Evolutionary conservation across 345 rosid genomes (phyloP).

Genomic region (Melaleuca quinquenervia): DNA sequence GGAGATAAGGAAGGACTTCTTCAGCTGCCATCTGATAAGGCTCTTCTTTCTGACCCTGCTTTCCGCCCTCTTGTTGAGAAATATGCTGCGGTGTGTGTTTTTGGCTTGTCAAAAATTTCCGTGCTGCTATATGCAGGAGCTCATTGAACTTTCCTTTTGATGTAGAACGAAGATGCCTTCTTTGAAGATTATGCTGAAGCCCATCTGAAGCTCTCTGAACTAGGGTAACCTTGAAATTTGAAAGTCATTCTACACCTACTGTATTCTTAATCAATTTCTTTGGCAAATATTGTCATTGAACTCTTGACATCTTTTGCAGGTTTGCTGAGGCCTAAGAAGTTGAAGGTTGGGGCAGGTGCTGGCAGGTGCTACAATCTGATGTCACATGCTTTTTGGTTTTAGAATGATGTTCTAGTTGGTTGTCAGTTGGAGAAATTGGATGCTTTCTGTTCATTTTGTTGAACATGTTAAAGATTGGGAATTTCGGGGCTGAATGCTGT

Average conservation of each 20-base stretch:
- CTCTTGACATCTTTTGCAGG: not conserved
- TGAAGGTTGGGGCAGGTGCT: not conserved
- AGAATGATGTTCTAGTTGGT: not conserved
- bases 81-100: slow-evolving; percentile 54
- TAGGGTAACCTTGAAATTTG: slow-evolving; percentile 40
- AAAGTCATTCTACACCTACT: not conserved
- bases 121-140: not conserved
- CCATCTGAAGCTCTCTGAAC: slow-evolving; percentile 85
- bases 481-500: not conserved
- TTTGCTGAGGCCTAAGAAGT: slow-evolving; percentile 8
- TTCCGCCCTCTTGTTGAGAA: slow-evolving; percentile 83
- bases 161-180: slow-evolving; percentile 83
- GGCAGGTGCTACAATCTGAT: not conserved
- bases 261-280: not conserved
- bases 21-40: slow-evolving; percentile 71
- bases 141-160: not conserved
- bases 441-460: not conserved
- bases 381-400: not conserved
- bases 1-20: slow-evolving; percentile 90
- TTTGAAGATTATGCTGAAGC: slow-evolving; percentile 73
- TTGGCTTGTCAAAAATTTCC: not conserved
- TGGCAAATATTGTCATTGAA: not conserved
- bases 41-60: slow-evolving; percentile 62
- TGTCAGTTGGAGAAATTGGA: not conserved
- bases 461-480: not conserved